Percentiles rank a stretch among this genome's conserved stretches.
Evolutionary conservation across 2,329 filamentous ascomycete genomes (phyloP).

Genomic region (Aspergillus sp.): DNA sequence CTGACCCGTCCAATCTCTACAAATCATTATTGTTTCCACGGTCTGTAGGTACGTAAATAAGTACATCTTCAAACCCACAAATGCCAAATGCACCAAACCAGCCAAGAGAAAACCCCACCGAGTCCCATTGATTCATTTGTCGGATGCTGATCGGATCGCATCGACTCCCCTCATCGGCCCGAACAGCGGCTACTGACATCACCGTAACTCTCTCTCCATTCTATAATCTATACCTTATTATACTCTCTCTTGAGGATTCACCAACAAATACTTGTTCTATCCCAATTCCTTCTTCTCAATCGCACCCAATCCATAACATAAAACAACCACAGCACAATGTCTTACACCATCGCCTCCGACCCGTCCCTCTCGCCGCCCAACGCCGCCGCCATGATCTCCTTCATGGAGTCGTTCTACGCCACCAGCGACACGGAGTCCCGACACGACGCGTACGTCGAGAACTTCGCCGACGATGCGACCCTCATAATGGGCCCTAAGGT

Average conservation of each 20-base stretch:
- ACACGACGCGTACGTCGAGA: conserved; percentile 36
- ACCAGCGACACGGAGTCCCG: conserved; percentile 35
- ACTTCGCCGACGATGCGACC: conserved; percentile 36
- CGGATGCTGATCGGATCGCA: not conserved
- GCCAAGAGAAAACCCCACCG: not conserved
- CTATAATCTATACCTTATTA: not conserved
- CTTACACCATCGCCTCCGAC: conserved; percentile 32
- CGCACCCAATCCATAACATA: not conserved
- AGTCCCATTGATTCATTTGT: not conserved
- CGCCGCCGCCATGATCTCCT: conserved; percentile 26
- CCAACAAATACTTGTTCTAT: not conserved
- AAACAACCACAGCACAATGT: conserved; percentile 23
- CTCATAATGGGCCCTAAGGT: conserved; percentile 40
- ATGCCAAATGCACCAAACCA: not conserved
- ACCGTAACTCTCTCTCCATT: not conserved
- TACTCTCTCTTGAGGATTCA: not conserved
- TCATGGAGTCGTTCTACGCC: conserved; percentile 38
- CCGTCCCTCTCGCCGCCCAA: conserved; percentile 25
- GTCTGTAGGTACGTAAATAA: no score
- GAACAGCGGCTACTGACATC: not conserved
- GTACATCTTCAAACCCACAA: not conserved
- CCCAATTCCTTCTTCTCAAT: not conserved
- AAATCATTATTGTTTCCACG: no score
- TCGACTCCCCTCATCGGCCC: not conserved
- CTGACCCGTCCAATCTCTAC: no score